Percentiles rank a stretch among this genome's conserved stretches.
phyloP scores from a whole-genome alignment of 257 asterid species.

The Datura wrightii region DNA sequence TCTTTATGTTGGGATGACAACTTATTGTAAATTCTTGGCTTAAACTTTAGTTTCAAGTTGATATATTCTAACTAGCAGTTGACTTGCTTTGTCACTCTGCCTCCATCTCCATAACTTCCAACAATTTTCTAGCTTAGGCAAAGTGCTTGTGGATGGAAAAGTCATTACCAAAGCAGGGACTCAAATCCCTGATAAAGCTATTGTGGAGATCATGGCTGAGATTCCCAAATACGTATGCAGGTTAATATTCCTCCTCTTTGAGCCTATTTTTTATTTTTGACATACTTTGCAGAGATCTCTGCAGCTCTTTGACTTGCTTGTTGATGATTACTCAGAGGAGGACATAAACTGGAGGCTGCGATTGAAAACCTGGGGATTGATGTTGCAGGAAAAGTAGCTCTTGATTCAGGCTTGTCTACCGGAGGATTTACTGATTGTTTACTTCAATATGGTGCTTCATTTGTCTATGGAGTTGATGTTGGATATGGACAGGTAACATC shows the following conservation, averaged over 20 bases:
- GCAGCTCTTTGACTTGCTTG: conserved; percentile 28
- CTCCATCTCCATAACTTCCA: conserved; percentile 21
- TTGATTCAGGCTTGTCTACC: conserved; percentile 99
- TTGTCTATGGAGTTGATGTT: conserved; percentile 97
- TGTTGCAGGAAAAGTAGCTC: conserved; percentile 86
- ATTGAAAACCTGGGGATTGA: conserved; percentile 83
- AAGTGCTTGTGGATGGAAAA: conserved; percentile 92
- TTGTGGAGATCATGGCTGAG: conserved; percentile 93
- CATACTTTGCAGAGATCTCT: conserved; percentile 15
- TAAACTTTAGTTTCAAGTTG: conserved; percentile 18
- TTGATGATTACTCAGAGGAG: conserved; percentile 68
- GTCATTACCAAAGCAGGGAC: conserved; percentile 90
- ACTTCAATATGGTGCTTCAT: conserved; percentile 93
- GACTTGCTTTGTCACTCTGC: conserved; percentile 12
- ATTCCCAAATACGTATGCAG: conserved; percentile 99
- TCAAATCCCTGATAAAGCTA: conserved; percentile 77
- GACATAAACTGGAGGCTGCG: conserved; percentile 94
- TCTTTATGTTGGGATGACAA: conserved; percentile 15
- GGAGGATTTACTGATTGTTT: conserved; percentile 99
- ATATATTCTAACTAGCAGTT: conserved; percentile 13
- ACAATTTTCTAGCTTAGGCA: conserved; percentile 57
- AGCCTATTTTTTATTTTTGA: conserved; percentile 28
- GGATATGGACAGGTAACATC: conserved; percentile 91
- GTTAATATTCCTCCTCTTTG: conserved; percentile 64
- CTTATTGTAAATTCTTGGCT: conserved; percentile 26